Evolutionary conservation across 2,329 filamentous ascomycete genomes (phyloP).

Genomic region (Cryoendolithus antarcticus): DNA sequence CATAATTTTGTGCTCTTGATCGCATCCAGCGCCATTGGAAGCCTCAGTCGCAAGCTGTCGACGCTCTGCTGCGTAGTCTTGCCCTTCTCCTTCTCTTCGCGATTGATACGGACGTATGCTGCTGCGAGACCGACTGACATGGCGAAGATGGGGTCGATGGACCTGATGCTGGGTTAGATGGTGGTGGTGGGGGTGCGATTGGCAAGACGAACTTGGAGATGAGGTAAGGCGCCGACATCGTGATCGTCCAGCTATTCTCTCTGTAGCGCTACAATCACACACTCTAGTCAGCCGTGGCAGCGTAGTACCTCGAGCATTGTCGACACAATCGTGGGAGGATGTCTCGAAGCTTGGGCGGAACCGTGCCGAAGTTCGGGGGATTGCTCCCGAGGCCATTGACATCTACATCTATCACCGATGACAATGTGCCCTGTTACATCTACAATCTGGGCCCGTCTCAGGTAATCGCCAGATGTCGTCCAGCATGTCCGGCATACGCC

Average conservation of each 20-base stretch:
- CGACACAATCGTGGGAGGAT: too few relatives aligned
- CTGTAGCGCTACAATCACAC: too few relatives aligned
- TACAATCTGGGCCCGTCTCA: background rate
- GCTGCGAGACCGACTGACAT: conserved; percentile 35
- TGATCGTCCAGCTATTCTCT: conserved; percentile 8
- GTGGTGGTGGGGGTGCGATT: background rate
- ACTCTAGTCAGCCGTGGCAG: too few relatives aligned
- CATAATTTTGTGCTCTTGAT: too few relatives aligned
- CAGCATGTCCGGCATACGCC: conserved; percentile 4
- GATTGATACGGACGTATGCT: conserved; percentile 27
- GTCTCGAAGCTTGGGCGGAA: too few relatives aligned
- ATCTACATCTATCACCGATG: too few relatives aligned
- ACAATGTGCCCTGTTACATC: background rate
- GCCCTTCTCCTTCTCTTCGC: conserved; percentile 38
- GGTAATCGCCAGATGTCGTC: too few relatives aligned
- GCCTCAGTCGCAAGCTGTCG: conserved; percentile 28
- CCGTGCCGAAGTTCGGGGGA: too few relatives aligned
- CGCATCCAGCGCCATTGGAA: too few relatives aligned
- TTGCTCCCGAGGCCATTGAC: too few relatives aligned
- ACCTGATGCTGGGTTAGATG: conserved; percentile 18
- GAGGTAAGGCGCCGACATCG: conserved; percentile 24
- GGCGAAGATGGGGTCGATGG: conserved; percentile 38
- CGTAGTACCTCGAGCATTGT: too few relatives aligned
- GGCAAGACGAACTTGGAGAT: conserved; percentile 29
- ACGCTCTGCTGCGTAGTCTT: conserved; percentile 25